Evolutionary conservation across 345 rosid genomes (phyloP), one percentile per base, ranked within the genome.

Genomic region (Arabidopsis suecica): DNA sequence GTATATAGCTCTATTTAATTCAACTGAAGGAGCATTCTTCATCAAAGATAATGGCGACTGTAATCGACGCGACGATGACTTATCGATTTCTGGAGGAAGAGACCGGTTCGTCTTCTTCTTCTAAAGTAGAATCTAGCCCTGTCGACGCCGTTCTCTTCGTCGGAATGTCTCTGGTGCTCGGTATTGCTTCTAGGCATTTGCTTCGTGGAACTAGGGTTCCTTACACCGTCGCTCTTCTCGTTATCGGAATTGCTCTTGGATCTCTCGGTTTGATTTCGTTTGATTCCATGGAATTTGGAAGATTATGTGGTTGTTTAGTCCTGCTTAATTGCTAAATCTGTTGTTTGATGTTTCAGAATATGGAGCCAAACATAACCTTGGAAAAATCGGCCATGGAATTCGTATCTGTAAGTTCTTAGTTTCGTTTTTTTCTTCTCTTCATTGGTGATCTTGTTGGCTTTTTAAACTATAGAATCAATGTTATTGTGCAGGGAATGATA

Each of bases 131-230:
- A 45, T 64, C 63, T 32, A 71, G 81, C 69, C 88, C 98, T 32
- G 84, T 89, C 0, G 91, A 90, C 57, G 89, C 97, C 30, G 96
- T 95, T 73, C n/a, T 88, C 61, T 95, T 95, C 77, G 86, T 90
- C 44, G 97, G 91, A 11, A 44, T 92, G 45, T 84, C 84, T 79
- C 77, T 95, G 80, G 84, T 86, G 38, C 86, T 92, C 40, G 99
- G 98, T 57, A 89, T 90, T 41, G 98, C 93, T 9, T 85, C 74
- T 12, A 75, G 98, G 67, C 98, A 92, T 49, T 40, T 87, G 63
- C 77, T 95, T 47, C 89, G 98, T 0, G 98, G 99, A 2, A 95
- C 97, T 56, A 80, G 97, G 53, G 96, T 95, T 38, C 99, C 98
- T 7, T 95, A 92, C 80, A 95, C 98, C 25, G 93, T 92, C 69